phyloP scores from a whole-genome alignment of 2,329 filamentous ascomycete species.

The Tolypocladium nubicola region DNA sequence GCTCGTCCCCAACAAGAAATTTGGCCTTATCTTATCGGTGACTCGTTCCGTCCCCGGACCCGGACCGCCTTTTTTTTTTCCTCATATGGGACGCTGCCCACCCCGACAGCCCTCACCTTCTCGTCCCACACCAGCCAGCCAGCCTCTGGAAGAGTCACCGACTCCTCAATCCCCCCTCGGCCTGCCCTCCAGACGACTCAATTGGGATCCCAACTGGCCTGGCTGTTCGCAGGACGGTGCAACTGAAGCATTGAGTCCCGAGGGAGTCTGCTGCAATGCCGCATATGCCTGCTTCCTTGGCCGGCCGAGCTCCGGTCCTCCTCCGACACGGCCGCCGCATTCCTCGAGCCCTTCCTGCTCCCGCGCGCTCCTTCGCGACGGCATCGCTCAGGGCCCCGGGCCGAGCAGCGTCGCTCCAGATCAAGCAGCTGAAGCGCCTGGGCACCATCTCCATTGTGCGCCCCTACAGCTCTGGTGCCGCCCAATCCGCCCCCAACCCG shows the following conservation, averaged over 20 bases:
- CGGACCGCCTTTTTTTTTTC: constrained; percentile 14
- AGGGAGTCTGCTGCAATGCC: constrained; percentile 24
- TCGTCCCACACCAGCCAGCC: constrained; percentile 4
- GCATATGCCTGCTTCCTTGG: constrained; percentile 31
- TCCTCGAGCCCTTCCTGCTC: constrained; percentile 31
- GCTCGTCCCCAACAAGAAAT: background rate
- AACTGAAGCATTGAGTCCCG: constrained; percentile 22
- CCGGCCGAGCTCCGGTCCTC: constrained; percentile 46
- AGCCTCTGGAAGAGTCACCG: constrained; percentile 13
- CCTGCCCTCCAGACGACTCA: constrained; percentile 10
- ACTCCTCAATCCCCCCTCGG: constrained; percentile 10
- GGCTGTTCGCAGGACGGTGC: constrained; percentile 24
- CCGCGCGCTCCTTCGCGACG: constrained; percentile 33
- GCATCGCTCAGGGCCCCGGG: constrained; percentile 20
- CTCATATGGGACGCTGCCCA: constrained; percentile 5
- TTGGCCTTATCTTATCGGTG: constrained; percentile 2
- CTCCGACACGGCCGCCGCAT: constrained; percentile 44
- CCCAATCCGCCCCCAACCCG: constrained; percentile 65
- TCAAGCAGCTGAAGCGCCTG: constrained; percentile 30
- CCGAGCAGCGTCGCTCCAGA: constrained; percentile 19
- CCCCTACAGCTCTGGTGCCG: constrained; percentile 28
- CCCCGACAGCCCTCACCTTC: constrained; percentile 3
- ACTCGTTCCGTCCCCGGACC: constrained; percentile 4
- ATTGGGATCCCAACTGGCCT: constrained; percentile 20
- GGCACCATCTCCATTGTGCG: constrained; percentile 36